Evolutionary conservation across 352 stramenopile species (phyloP).

Genomic region (Phytophthora chlamydospora): DNA sequence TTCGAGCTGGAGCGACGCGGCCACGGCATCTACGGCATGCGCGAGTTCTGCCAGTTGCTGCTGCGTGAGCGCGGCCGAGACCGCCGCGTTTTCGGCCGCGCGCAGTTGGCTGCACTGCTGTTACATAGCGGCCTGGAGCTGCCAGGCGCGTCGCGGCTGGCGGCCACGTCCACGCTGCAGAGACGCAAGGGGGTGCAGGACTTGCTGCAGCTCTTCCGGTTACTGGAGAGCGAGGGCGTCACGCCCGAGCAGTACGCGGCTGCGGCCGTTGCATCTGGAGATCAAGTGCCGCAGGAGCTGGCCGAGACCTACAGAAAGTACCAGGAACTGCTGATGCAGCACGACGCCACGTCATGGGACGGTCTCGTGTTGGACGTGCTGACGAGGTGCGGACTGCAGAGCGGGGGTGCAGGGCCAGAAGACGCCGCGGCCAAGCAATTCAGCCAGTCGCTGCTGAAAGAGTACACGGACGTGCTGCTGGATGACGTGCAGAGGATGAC

Average conservation of each 20-base stretch:
- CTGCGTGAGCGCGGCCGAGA: conserved; percentile 67
- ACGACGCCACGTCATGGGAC: conserved; percentile 72
- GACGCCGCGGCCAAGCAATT: conserved; percentile 35
- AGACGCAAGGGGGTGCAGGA: conserved; percentile 60
- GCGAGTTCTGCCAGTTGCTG: conserved; percentile 72
- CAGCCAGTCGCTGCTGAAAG: conserved; percentile 36
- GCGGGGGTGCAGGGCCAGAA: not conserved
- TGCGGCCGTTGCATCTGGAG: conserved; percentile 16
- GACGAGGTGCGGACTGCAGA: conserved; percentile 24
- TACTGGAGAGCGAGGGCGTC: conserved; percentile 69
- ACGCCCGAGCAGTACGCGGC: conserved; percentile 43
- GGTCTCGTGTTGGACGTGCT: conserved; percentile 66
- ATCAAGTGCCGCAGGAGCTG: conserved; percentile 34
- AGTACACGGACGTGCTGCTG: conserved; percentile 71
- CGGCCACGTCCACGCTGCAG: conserved; percentile 56
- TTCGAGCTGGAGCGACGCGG: conserved; percentile 75
- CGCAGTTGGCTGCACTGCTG: conserved; percentile 57
- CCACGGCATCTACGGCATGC: conserved; percentile 56
- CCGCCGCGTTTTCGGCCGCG: conserved; percentile 53
- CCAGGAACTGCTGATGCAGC: conserved; percentile 51
- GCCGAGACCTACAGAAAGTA: conserved; percentile 61
- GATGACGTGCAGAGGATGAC: conserved; percentile 76
- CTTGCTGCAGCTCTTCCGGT: conserved; percentile 71
- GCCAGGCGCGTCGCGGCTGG: conserved; percentile 41
- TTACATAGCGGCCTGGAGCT: conserved; percentile 54